A percentile compares a stretch with the other conserved stretches of the same genome.
Conservation (phyloP, 2,329 filamentous ascomycete species). For the Hymenoscyphus fructigenus region DNA sequence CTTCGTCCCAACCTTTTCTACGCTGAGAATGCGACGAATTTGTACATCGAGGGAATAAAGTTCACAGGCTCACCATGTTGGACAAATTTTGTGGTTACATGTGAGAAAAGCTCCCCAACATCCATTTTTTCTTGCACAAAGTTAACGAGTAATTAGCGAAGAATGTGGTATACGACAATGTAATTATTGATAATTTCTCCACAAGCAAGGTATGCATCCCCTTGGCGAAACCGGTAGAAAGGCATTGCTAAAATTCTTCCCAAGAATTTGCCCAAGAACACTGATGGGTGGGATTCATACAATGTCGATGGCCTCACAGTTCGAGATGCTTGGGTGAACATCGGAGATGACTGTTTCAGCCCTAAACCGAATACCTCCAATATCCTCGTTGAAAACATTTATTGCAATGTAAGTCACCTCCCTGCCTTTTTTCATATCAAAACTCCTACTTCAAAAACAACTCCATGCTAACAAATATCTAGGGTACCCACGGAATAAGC, state of each 20-base stretch:
- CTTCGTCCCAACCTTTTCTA: constrained; percentile 60
- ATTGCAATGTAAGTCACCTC: constrained; percentile 47
- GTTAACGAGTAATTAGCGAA: constrained; percentile 36
- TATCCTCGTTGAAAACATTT: constrained; percentile 58
- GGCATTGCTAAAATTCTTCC: constrained; percentile 5
- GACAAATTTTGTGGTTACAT: constrained; percentile 62
- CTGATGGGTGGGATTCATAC: constrained; percentile 61
- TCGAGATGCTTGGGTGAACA: constrained; percentile 50
- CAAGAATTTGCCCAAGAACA: constrained; percentile 56
- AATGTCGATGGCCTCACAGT: constrained; percentile 55
- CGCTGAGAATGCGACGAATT: constrained; percentile 58
- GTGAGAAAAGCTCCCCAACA: constrained; percentile 34
- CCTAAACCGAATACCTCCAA: constrained; percentile 60
- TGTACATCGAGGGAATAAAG: constrained; percentile 57
- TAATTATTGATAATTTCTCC: constrained; percentile 55
- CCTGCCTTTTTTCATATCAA: background rate
- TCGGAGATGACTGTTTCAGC: constrained; percentile 61
- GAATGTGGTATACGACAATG: constrained; percentile 53
- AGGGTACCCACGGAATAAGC: constrained; percentile 53
- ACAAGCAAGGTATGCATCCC: constrained; percentile 36
- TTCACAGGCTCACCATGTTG: constrained; percentile 62
- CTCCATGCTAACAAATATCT: background rate
- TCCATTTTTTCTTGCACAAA: background rate
- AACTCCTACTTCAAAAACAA: background rate
- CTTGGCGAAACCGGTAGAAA: constrained; percentile 34